These are phyloP conservation scores for Leptomonas seymouri DNA, from an alignment of 208 protist species.

Conservation along the genomic window DNA sequence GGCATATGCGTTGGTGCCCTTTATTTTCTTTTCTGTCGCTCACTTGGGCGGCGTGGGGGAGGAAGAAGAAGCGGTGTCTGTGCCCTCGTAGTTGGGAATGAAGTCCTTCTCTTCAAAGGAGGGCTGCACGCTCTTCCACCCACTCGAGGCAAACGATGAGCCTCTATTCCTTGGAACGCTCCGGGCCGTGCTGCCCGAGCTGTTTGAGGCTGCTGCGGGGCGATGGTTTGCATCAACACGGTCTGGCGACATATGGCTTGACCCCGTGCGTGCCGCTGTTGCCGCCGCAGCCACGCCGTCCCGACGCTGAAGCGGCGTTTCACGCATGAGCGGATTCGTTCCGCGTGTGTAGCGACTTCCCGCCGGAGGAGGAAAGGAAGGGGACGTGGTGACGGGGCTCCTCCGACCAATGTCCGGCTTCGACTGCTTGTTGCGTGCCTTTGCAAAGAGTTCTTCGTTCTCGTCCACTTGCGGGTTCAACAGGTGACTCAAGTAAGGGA, in stretches of 20 bases:
- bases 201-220: neutral
- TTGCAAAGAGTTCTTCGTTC: conserved; percentile 45
- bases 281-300: neutral
- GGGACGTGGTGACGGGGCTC: conserved; percentile 3
- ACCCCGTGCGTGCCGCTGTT: neutral
- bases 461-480: conserved; percentile 71
- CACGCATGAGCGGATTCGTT: conserved; percentile 68
- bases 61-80: neutral
- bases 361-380: neutral
- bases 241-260: neutral
- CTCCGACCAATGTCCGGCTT: conserved; percentile 20
- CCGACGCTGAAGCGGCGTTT: conserved; percentile 35
- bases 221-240: neutral
- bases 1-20: neutral
- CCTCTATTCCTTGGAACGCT: conserved; percentile 36
- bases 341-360: conserved; percentile 41
- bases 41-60: conserved; percentile 11
- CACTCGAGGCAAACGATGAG: conserved; percentile 57
- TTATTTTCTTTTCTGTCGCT: conserved; percentile 5
- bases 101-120: conserved; percentile 76
- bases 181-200: neutral
- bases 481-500: conserved; percentile 79
- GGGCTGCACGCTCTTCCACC: conserved; percentile 60
- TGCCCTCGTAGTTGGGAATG: conserved; percentile 27
- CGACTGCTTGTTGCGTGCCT: conserved; percentile 28